Percentiles rank a stretch among this genome's conserved stretches.
These are phyloP conservation scores for Anthostomella pinea DNA, from an alignment of 2,329 filamentous ascomycete genomes.

Conservation along the genomic window DNA sequence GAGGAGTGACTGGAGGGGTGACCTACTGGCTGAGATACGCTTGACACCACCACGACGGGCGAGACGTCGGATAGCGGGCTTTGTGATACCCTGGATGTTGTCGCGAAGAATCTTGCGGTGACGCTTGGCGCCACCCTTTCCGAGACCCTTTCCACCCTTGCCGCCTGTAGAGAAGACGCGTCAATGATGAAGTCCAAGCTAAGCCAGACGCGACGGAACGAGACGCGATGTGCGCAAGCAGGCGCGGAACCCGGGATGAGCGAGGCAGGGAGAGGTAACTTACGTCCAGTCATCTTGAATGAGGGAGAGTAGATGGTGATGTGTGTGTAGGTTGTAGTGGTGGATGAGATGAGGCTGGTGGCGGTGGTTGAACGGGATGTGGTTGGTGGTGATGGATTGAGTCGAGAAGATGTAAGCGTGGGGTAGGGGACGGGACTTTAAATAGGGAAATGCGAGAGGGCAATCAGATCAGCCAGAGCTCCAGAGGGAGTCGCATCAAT, in stretches of 20 bases:
- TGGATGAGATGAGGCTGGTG: no score
- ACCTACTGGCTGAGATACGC: slow-evolving; percentile 93
- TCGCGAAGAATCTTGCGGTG: slow-evolving; percentile 99
- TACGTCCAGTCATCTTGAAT: slow-evolving; percentile 35
- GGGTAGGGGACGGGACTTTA: slow-evolving; percentile 26
- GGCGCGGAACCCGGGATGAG: slow-evolving; percentile 5
- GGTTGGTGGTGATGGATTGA: slow-evolving; percentile 17
- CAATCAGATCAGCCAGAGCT: slow-evolving; percentile 34
- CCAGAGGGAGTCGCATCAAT: no score
- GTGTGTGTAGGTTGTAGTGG: slow-evolving; percentile 11
- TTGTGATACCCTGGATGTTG: slow-evolving; percentile 99
- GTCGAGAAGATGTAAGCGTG: slow-evolving; percentile 21
- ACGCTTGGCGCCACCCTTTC: slow-evolving; percentile 97
- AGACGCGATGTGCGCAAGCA: background rate
- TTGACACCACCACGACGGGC: slow-evolving; percentile 99
- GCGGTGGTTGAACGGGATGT: slow-evolving; percentile 17
- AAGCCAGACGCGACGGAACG: background rate
- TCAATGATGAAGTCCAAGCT: no score
- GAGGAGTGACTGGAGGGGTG: slow-evolving; percentile 3
- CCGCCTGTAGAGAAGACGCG: slow-evolving; percentile 60
- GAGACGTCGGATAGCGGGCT: slow-evolving; percentile 97
- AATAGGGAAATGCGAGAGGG: slow-evolving; percentile 22
- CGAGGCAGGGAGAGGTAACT: slow-evolving; percentile 13
- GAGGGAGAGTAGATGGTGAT: slow-evolving; percentile 11
- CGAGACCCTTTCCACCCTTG: slow-evolving; percentile 96